Evolutionary conservation across 179 eudicot genomes (phyloP).

Genomic region (Actinidia chinensis): DNA sequence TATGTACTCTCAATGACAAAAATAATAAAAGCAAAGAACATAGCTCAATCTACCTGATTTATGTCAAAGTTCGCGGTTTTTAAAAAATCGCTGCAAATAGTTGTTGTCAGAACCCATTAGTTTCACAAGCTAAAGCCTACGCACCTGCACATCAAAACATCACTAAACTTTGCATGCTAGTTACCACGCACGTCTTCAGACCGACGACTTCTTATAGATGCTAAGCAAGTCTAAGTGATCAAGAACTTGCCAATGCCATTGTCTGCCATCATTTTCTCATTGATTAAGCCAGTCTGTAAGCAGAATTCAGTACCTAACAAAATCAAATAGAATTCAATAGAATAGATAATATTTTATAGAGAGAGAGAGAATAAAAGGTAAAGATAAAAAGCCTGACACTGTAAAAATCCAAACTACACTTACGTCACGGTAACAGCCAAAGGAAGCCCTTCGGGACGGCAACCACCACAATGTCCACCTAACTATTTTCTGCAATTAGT

Average conservation of each 20-base stretch:
- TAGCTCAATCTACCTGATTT: slow-evolving; percentile 57
- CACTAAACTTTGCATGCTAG: background rate
- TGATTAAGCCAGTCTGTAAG: slow-evolving; percentile 76
- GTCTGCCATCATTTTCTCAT: slow-evolving; percentile 99
- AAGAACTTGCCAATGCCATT: slow-evolving; percentile 74
- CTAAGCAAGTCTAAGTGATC: slow-evolving; percentile 6
- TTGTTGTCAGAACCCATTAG: slow-evolving; percentile 99
- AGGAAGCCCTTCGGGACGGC: slow-evolving; percentile 99
- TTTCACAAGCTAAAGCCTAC: slow-evolving; percentile 96
- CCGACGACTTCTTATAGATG: slow-evolving; percentile 3
- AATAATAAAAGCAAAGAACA: background rate
- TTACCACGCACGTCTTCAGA: slow-evolving; percentile 8
- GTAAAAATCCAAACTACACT: slow-evolving; percentile 30
- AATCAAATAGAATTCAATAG: background rate
- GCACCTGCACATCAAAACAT: slow-evolving; percentile 64
- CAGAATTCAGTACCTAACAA: slow-evolving; percentile 7
- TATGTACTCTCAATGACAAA: background rate
- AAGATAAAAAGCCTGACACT: background rate
- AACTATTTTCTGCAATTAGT: slow-evolving; percentile 28
- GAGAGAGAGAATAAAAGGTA: background rate
- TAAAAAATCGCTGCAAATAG: slow-evolving; percentile 96
- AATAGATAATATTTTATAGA: no score
- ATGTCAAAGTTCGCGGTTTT: slow-evolving; percentile 97
- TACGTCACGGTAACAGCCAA: slow-evolving; percentile 94
- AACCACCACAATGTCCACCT: slow-evolving; percentile 96